A percentile compares a stretch with the other conserved stretches of the same genome.
These are phyloP conservation scores for Acephala macrosclerotiorum DNA, from an alignment of 2,329 filamentous ascomycete genomes.

Conservation along the genomic window DNA sequence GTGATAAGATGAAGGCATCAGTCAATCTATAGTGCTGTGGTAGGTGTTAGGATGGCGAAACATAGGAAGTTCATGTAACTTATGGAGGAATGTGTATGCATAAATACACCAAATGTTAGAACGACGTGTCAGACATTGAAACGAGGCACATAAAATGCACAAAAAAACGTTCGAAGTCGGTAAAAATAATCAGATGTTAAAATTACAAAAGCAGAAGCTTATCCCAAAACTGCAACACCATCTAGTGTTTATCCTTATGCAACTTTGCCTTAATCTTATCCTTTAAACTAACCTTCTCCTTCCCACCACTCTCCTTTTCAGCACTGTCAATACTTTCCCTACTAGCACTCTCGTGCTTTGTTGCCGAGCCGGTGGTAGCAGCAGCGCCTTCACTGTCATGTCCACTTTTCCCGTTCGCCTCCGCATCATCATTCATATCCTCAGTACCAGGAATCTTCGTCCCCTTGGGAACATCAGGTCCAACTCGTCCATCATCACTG, in stretches of 20 bases:
- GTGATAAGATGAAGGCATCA: too few species aligned
- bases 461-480: not conserved
- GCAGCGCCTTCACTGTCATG: constrained; percentile 70
- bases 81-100: too few species aligned
- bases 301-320: constrained; percentile 35
- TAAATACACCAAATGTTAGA: too few species aligned
- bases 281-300: constrained; percentile 55
- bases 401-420: constrained; percentile 64
- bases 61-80: too few species aligned
- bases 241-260: constrained; percentile 54
- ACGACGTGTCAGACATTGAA: too few species aligned
- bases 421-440: constrained; percentile 60
- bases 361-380: constrained; percentile 71
- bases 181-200: too few species aligned
- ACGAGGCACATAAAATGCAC: too few species aligned
- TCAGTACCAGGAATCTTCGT: not conserved
- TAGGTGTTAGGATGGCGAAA: too few species aligned
- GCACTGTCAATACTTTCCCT: constrained; percentile 10
- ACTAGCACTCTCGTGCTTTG: constrained; percentile 40
- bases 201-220: not conserved
- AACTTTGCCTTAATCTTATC: constrained; percentile 76
- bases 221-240: constrained; percentile 2
- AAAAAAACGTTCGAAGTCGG: too few species aligned
- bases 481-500: not conserved
- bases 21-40: too few species aligned